These are phyloP conservation scores for Cryptococcus sp. DNA, from an alignment of 1,284 basidiomycete genomes.

Conservation along the genomic window DNA sequence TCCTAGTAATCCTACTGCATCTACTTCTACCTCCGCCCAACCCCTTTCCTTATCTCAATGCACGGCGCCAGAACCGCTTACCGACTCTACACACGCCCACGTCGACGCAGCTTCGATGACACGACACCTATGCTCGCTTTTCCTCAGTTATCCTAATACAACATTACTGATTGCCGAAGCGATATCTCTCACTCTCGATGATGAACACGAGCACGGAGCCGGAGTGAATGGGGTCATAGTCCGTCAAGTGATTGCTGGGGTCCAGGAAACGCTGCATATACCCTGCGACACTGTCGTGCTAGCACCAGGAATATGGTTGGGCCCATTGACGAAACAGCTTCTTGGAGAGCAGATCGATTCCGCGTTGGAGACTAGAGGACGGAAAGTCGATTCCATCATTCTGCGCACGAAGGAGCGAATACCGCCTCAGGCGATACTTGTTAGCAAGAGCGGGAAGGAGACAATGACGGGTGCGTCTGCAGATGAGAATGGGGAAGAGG, in stretches of 20 bases:
- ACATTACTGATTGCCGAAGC: conserved; percentile 18
- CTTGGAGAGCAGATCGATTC: conserved; percentile 51
- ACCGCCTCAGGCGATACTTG: conserved; percentile 51
- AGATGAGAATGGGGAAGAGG: conserved; percentile 6
- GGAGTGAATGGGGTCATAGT: conserved; percentile 45
- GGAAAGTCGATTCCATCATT: conserved; percentile 53
- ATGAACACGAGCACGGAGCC: background rate
- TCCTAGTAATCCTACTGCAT: background rate
- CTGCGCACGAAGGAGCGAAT: conserved; percentile 16
- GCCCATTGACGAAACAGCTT: conserved; percentile 56
- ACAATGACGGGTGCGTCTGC: conserved; percentile 32
- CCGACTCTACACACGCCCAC: background rate
- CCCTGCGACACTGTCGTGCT: conserved; percentile 60
- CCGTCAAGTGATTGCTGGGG: conserved; percentile 12
- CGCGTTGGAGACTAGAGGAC: conserved; percentile 35
- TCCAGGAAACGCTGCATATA: conserved; percentile 42
- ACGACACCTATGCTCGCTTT: conserved; percentile 8
- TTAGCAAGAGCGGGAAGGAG: conserved; percentile 48
- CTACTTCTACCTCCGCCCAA: background rate
- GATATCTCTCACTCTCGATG: conserved; percentile 3
- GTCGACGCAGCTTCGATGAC: conserved; percentile 6
- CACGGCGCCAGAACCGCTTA: background rate
- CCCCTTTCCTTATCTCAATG: conserved; percentile 16
- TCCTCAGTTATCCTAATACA: conserved; percentile 10
- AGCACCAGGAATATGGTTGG: conserved; percentile 80